Percentiles rank a stretch among this genome's conserved stretches.
These are phyloP conservation scores for Ophiocordyceps robertsii DNA, from an alignment of 2,329 filamentous ascomycete genomes.

Conservation along the genomic window DNA sequence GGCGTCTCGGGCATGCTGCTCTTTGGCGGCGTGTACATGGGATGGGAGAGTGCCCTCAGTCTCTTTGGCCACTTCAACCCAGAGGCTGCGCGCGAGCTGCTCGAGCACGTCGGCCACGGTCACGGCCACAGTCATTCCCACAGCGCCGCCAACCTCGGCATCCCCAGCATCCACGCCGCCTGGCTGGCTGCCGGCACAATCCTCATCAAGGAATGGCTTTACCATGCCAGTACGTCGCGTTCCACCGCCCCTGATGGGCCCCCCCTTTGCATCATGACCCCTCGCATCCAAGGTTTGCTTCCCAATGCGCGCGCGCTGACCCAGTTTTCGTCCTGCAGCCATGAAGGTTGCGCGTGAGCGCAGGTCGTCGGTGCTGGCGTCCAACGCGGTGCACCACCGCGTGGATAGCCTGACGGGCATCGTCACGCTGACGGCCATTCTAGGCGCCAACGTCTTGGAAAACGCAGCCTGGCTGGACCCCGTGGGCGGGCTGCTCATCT, in stretches of 20 bases:
- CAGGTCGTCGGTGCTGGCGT: constrained; percentile 89
- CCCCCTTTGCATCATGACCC: neutral
- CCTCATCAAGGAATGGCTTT: constrained; percentile 90
- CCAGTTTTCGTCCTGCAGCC: constrained; percentile 32
- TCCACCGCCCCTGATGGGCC: neutral
- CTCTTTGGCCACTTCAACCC: constrained; percentile 62
- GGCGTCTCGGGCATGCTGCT: constrained; percentile 88
- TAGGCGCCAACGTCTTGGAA: constrained; percentile 73
- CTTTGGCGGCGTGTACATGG: constrained; percentile 84
- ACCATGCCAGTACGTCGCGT: constrained; percentile 69
- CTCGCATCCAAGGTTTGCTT: too few species aligned
- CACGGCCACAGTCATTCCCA: constrained; percentile 57
- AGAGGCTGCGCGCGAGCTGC: constrained; percentile 51
- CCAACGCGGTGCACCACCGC: constrained; percentile 91
- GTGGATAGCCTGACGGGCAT: constrained; percentile 92
- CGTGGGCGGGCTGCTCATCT: constrained; percentile 84
- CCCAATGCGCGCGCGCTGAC: too few species aligned
- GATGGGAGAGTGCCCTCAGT: constrained; percentile 55
- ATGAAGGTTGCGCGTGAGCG: constrained; percentile 93
- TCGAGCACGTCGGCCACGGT: constrained; percentile 47
- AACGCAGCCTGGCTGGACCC: constrained; percentile 90
- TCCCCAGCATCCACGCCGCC: constrained; percentile 81
- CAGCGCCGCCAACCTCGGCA: constrained; percentile 26
- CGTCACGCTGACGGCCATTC: constrained; percentile 79
- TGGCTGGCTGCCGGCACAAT: constrained; percentile 91